Base-by-base conservation (phyloP, 495 filamentous ascomycete species). In the Neurospora sp. region DNA sequence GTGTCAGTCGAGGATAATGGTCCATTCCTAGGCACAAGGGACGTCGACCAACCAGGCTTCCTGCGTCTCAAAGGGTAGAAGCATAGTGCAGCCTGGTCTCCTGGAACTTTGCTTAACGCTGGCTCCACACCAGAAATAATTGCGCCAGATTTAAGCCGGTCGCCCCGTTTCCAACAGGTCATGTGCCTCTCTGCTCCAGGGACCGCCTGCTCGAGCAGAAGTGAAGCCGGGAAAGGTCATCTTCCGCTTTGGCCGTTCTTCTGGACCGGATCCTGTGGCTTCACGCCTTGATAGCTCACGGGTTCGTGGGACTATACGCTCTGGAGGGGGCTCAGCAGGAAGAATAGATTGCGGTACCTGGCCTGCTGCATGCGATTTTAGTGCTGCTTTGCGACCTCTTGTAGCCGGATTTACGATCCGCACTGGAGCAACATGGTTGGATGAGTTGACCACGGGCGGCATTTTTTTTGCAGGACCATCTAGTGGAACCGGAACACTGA, bases 161-260 rank as follows among this genome's bases (percentile, higher is more conserved):
- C 83, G 81, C 10, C 80, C 82, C 27, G 76, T 80, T 47, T 83
- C 85, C 72, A 87, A 80, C 20, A 88, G 74, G 72, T 88, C 86
- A 72, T 83, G 75, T 9, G 86, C 84, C 71, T 88, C 85, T 69
- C 82, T 82, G 73, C 86, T 87, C 86, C 86, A 87, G 1, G 85
- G 82, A 1, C 85, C 86, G 7, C 82, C 83, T 22, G 78, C 81
- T 68, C 77, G 82, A 27, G 78, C 80, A 73, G 77, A 80, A 14
- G 72, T 69, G 44, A 85, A 86, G n/a, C 81, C 83, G 18, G 81
- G 79, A 71, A 80, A 77, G 59, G 27, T 73, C 75, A 81, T 80
- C 45, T 69, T 75, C 38, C 71, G 71, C 69, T 72, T 81, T 37
- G 78, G 76, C 45, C 77, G 76, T 44, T 77, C 71, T 61, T 74